phyloP scores from a whole-genome alignment of 2,329 filamentous ascomycete species.

The Sporothrix euskadiensis region DNA sequence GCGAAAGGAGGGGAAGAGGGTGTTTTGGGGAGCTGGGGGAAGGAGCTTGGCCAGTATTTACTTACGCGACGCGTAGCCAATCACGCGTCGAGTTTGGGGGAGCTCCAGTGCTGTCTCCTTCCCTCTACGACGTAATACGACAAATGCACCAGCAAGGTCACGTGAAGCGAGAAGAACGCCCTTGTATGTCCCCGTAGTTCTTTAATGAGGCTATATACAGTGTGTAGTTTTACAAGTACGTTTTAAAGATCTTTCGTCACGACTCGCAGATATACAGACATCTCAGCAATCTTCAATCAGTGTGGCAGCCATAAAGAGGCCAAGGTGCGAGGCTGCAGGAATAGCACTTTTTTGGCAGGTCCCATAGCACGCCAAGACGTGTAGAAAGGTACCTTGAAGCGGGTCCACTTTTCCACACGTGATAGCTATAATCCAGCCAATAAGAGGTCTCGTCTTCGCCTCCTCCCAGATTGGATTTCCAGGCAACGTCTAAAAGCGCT shows the following conservation, averaged over 20 bases:
- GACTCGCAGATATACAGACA: not conserved
- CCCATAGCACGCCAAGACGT: not conserved
- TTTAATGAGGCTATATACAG: not conserved
- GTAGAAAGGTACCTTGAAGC: not conserved
- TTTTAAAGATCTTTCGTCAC: not conserved
- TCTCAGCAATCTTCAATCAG: not conserved
- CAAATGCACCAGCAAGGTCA: not conserved
- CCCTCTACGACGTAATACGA: not conserved
- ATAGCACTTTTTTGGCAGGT: slow-evolving; percentile 10
- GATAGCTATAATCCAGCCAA: not conserved
- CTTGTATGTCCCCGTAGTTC: not conserved
- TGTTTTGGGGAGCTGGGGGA: not conserved
- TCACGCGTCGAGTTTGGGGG: slow-evolving; percentile 25
- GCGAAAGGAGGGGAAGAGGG: not conserved
- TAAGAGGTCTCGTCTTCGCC: not conserved
- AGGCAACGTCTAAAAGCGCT: slow-evolving; percentile 10
- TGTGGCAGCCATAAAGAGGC: not conserved
- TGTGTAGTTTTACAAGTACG: not conserved
- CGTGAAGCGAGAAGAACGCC: not conserved
- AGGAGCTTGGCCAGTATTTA: slow-evolving; percentile 19
- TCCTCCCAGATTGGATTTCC: slow-evolving; percentile 16
- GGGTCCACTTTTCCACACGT: not conserved
- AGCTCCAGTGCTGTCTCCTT: not conserved
- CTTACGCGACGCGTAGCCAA: slow-evolving; percentile 25
- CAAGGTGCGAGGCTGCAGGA: not conserved